Conservation (phyloP, 2,329 filamentous ascomycete genomes). For the Calonectria pauciramosa region DNA sequence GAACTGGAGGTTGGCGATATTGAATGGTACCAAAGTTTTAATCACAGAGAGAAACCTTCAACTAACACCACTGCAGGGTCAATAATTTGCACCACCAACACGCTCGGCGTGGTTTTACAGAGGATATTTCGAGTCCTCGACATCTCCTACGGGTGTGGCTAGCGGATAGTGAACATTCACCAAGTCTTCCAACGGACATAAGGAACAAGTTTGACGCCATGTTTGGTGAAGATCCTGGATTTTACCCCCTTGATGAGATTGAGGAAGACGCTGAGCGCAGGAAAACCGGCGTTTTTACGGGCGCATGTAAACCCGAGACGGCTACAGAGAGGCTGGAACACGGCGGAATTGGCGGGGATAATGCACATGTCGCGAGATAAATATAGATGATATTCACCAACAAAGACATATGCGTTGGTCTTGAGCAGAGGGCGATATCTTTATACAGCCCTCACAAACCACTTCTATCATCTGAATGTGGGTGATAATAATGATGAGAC, state of each 20-base stretch:
- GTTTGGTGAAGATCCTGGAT: not conserved
- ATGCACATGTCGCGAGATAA: not conserved
- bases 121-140: not conserved
- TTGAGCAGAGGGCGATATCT: not conserved
- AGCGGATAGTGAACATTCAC: not conserved
- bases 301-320: not conserved
- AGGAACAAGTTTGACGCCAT: conserved; percentile 8
- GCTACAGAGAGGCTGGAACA: not conserved
- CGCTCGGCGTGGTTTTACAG: conserved; percentile 3
- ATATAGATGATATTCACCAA: not conserved
- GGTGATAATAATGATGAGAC: no score
- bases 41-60: not conserved
- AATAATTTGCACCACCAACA: conserved; percentile 13
- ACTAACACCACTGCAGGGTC: not conserved
- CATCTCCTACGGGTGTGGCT: conserved; percentile 12
- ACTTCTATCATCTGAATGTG: no score
- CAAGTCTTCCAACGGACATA: not conserved
- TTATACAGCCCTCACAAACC: not conserved
- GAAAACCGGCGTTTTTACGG: not conserved
- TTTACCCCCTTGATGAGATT: not conserved
- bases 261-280: not conserved
- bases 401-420: not conserved
- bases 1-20: conserved; percentile 1
- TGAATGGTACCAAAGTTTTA: not conserved
- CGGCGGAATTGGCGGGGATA: not conserved